Evolutionary conservation across 306 rosid species (phyloP), one percentile per base, ranked within the genome.

Genomic region (Cucumis hystrix): DNA sequence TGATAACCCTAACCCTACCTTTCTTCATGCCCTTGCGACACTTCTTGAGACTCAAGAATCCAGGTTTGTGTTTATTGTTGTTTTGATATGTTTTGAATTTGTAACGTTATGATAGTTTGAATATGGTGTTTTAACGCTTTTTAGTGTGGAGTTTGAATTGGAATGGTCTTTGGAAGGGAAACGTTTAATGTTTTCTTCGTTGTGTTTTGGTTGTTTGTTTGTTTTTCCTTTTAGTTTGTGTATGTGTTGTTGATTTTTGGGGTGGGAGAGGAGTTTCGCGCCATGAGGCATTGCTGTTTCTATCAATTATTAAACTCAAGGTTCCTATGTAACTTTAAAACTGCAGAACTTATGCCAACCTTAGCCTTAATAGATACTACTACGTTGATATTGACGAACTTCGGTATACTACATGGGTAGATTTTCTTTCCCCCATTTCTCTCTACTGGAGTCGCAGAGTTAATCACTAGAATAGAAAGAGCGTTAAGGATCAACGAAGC

Each of bases 11-110:
- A 91, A 84, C 54, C 83, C 92, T 35, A 68, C 81, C 33, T 89
- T 84, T 16, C 92, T 96, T 4, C 99, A 96, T 40, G 93, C 99
- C 17, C 90, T 96, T 20, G 97, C 98, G 0, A 85, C 99, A 9
- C 85, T 96, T 71, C 91, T 96, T 12, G 97, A 96, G 84, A 84
- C 85, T 0, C 94, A 92, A 59, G 99, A 96, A 80, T 80, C 86
- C 0, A 86, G 89, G 99, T 96, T 79, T 58, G 69, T 68, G 15
- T 11, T 3, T 45, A 51, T 21, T 6, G 57, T 60, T n/a, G 25
- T 75, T n/a, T 54, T 20, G 0, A 37, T 18, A 54, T 13, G 25
- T 41, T 25, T 72, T 35, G 59, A 25, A 47, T 49, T 51, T 72
- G 16, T 23, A 33, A 17, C 28, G 76, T 8, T 28, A 4, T 13